Evolutionary conservation across 306 rosid species (phyloP).

Genomic region (Quercus agrifolia): DNA sequence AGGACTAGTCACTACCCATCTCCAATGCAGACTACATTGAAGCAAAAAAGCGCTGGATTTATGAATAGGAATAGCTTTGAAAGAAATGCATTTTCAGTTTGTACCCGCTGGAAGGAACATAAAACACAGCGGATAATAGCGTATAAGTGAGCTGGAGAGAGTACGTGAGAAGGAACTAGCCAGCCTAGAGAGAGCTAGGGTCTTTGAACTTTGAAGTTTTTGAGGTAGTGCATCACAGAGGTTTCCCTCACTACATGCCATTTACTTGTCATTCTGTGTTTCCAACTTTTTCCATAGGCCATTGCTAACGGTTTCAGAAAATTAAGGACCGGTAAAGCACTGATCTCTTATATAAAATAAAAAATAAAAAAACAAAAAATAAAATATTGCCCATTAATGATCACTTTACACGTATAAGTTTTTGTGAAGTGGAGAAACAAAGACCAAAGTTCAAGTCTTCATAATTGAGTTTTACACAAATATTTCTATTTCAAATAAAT

Average conservation of each 20-base stretch:
- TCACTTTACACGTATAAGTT: no score
- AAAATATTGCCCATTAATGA: no score
- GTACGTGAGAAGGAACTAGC: conserved; percentile 34
- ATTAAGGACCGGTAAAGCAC: conserved; percentile 15
- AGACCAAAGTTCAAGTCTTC: fast-evolving
- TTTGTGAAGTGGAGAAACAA: fast-evolving
- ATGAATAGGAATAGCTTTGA: background rate
- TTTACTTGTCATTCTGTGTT: conserved; percentile 46
- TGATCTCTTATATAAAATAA: no score
- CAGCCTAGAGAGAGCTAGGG: conserved; percentile 47
- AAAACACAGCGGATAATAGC: background rate
- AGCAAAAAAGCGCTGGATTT: conserved; percentile 12
- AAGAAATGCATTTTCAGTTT: conserved; percentile 12
- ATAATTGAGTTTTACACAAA: no score
- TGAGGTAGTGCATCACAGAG: conserved; percentile 4
- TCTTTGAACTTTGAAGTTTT: background rate
- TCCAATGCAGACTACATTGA: conserved; percentile 6
- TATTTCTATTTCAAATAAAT: no score
- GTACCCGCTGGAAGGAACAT: conserved; percentile 32
- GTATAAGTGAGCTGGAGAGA: background rate
- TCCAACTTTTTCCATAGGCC: conserved; percentile 11
- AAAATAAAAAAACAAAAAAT: no score
- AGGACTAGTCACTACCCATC: background rate
- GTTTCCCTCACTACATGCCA: conserved; percentile 28
- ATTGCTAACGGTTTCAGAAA: conserved; percentile 59